These are phyloP conservation scores for Apium graveolens DNA, from an alignment of 129 eudicot genomes.

Conservation along the genomic window DNA sequence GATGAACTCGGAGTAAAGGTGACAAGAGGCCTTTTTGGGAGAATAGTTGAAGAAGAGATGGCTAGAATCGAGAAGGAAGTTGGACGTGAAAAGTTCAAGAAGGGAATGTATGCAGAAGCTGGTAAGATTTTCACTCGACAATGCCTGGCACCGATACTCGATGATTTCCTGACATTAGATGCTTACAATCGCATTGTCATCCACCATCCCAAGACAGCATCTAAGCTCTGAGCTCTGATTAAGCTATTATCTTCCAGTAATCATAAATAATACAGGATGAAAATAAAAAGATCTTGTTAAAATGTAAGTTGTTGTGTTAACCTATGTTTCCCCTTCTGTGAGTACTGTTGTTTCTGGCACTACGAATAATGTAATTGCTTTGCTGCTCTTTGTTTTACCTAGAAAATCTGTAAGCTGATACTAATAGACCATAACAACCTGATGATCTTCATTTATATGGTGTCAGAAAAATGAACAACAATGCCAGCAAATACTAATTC, in stretches of 20 bases:
- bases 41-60: slow-evolving; percentile 85
- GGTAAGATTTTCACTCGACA: slow-evolving; percentile 62
- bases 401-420: not conserved
- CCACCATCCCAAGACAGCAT: slow-evolving; percentile 54
- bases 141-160: slow-evolving; percentile 46
- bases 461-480: not conserved
- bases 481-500: too few species aligned
- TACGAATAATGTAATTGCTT: not conserved
- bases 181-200: slow-evolving; percentile 72
- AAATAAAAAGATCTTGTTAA: not conserved
- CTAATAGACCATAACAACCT: not conserved
- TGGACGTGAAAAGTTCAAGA: slow-evolving; percentile 54
- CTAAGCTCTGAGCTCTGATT: slow-evolving; percentile 60
- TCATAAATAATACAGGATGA: not conserved
- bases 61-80: slow-evolving; percentile 66
- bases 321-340: not conserved
- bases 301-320: not conserved
- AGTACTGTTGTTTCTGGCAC: not conserved
- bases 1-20: slow-evolving; percentile 69
- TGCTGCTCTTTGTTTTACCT: not conserved
- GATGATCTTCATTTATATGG: not conserved
- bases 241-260: not conserved
- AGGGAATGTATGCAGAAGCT: slow-evolving; percentile 85
- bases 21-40: slow-evolving; percentile 51
- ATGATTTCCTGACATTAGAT: slow-evolving; percentile 74